Percentiles rank a stretch among this genome's conserved stretches.
Conservation (phyloP, 1,139 yeast genomes). For the Yamadazyma triangularis region DNA sequence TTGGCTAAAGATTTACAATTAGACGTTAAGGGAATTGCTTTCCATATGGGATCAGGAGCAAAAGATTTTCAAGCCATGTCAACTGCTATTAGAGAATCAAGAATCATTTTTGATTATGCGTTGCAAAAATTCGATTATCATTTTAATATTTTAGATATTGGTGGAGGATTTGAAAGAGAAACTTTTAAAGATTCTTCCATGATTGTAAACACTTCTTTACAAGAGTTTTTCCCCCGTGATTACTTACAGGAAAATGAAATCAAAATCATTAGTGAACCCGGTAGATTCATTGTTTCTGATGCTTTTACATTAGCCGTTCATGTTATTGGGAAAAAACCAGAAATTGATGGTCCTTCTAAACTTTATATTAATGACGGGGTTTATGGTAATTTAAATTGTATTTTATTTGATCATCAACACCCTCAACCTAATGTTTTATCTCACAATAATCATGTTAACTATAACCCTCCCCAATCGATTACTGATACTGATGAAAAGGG, state of each 20-base stretch:
- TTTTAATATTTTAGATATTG: slow-evolving; percentile 69
- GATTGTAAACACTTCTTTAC: slow-evolving; percentile 55
- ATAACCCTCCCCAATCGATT: slow-evolving; percentile 15
- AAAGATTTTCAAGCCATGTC: slow-evolving; percentile 64
- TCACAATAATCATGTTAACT: slow-evolving; percentile 47
- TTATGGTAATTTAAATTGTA: slow-evolving; percentile 92
- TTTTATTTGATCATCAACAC: slow-evolving; percentile 84
- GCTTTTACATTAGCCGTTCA: slow-evolving; percentile 84
- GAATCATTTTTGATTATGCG: slow-evolving; percentile 63
- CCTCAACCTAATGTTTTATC: slow-evolving; percentile 68
- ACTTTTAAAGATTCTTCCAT: slow-evolving; percentile 61
- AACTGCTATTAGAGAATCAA: slow-evolving; percentile 72
- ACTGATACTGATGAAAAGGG: slow-evolving; percentile 18
- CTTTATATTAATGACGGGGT: slow-evolving; percentile 92
- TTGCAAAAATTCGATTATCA: slow-evolving; percentile 36
- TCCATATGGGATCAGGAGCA: slow-evolving; percentile 96
- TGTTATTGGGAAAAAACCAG: slow-evolving; percentile 75
- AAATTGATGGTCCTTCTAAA: slow-evolving; percentile 31
- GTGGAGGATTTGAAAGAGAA: slow-evolving; percentile 84
- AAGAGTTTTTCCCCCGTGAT: slow-evolving; percentile 50
- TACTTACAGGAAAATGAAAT: slow-evolving; percentile 30
- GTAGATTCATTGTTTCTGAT: slow-evolving; percentile 81
- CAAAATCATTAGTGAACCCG: slow-evolving; percentile 85
- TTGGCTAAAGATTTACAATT: slow-evolving; percentile 60
- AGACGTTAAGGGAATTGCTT: slow-evolving; percentile 78